Evolutionary conservation across 345 rosid species (phyloP).

Genomic region (Lenwebbia sp.): DNA sequence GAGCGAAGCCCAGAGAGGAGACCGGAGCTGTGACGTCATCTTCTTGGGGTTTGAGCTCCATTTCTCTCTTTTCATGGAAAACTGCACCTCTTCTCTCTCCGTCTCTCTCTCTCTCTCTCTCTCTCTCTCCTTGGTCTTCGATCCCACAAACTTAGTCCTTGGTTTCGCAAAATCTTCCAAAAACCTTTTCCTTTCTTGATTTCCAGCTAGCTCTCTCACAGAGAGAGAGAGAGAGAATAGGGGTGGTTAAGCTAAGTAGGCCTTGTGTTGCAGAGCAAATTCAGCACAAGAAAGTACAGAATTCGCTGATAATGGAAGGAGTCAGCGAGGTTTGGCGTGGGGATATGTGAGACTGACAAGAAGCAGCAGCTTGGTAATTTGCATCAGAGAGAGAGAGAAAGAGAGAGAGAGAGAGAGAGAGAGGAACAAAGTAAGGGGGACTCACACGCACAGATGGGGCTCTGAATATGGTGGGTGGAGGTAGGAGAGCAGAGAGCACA

Average conservation of each 20-base stretch:
- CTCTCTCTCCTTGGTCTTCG: neutral
- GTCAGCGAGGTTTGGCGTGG: neutral
- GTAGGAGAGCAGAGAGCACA: neutral
- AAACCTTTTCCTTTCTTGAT: neutral
- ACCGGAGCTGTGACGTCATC: neutral
- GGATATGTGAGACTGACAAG: neutral
- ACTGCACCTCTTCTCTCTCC: neutral
- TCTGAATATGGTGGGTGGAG: neutral
- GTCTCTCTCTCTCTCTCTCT: neutral
- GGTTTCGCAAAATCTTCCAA: neutral
- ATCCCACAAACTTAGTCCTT: neutral
- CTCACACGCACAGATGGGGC: neutral
- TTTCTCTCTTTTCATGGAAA: neutral
- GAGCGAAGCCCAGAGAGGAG: neutral
- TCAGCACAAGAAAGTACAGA: neutral
- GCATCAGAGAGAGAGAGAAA: neutral
- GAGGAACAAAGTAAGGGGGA: neutral
- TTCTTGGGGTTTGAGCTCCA: neutral
- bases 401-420: neutral
- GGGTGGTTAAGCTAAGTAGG: neutral
- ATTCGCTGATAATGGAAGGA: neutral
- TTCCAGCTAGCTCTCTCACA: neutral
- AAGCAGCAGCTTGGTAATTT: neutral
- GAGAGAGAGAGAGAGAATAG: neutral
- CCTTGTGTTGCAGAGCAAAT: neutral